Evolutionary conservation across 2,329 filamentous ascomycete genomes (phyloP), one percentile per base, ranked within the genome.

Genomic region (Podosphaera leucotricha): DNA sequence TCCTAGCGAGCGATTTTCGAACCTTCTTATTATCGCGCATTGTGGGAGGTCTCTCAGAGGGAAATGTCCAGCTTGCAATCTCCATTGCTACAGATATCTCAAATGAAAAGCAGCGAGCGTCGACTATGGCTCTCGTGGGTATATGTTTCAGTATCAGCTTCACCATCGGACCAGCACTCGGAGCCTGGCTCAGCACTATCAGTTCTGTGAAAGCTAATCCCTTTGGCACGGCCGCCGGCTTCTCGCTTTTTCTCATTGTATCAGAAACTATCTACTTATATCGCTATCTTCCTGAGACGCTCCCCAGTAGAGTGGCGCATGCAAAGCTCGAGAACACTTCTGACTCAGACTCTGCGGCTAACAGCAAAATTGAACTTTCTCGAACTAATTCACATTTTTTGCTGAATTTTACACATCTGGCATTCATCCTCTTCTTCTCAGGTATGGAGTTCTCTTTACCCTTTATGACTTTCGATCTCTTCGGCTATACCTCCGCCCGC

Each of bases 361-460:
- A 48, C 20, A 44, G 46, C n/a, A 46, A 53, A 0, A 49, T 55
- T 0, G 59, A 62, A 21, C 44, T 44, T 16, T 22, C 49, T 11
- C 55, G 46, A 46, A 92, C 83, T 2, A 95, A 95, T 62, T 84
- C 80, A 2, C 84, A 90, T 52, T 63, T 73, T 24, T 59, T 92
- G 11, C 74, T 98, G 40, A 94, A 94, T 58, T 63, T 78, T 1
- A 77, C 83, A 0, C 90, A 98, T 61, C 80, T 95, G 56, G 64
- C 78, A 40, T 98, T 98, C 61, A 75, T 98, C 47, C 75, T 98
- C 11, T 93, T 93, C 62, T 98, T 98, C 63, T 93, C 84, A 2
- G 90, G 90, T 48, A 87, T 98, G 80, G 90, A 98, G 59, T 95
- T 93, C 61, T 93, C 85, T 0, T 71, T 98, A 2, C 86, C 90